phyloP scores from a whole-genome alignment of 257 asterid genomes.

The Cynanchum wilfordii region DNA sequence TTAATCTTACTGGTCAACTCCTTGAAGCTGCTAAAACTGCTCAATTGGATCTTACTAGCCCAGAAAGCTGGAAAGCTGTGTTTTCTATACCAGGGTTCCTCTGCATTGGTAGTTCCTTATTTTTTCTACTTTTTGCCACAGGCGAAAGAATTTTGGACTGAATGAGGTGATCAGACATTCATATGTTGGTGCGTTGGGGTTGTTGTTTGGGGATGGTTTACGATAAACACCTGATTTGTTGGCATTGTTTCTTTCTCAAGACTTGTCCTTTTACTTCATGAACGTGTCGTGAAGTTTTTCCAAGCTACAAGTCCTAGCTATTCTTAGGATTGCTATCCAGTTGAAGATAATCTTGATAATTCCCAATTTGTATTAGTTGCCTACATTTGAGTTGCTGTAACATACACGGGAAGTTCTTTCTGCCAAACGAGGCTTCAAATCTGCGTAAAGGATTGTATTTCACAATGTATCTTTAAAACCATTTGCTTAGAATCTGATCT shows the following conservation, averaged over 20 bases:
- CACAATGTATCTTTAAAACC: background rate
- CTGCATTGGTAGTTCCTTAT: slow-evolving; percentile 65
- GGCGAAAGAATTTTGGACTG: slow-evolving; percentile 96
- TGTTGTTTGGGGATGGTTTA: slow-evolving; percentile 6
- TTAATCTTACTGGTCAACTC: slow-evolving; percentile 81
- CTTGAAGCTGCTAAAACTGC: slow-evolving; percentile 79
- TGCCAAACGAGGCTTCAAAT: background rate
- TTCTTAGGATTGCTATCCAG: slow-evolving; percentile 1
- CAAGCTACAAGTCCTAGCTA: background rate
- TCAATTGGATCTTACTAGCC: slow-evolving; percentile 55
- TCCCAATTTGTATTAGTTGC: slow-evolving; percentile 6
- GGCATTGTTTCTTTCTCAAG: slow-evolving; percentile 1
- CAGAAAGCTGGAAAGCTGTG: slow-evolving; percentile 85
- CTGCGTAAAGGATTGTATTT: background rate
- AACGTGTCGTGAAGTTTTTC: background rate
- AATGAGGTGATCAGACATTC: slow-evolving; percentile 16
- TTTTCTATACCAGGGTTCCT: slow-evolving; percentile 74
- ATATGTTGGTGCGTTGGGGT: slow-evolving; percentile 1
- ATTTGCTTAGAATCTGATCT: slow-evolving; percentile 3
- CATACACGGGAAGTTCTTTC: background rate
- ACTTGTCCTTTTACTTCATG: background rate
- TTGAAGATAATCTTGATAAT: background rate
- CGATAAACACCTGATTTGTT: background rate
- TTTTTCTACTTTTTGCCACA: slow-evolving; percentile 61
- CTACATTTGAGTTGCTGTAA: background rate